Conservation (phyloP, 108 stramenopile species). For the Skeletonema marinoi region DNA sequence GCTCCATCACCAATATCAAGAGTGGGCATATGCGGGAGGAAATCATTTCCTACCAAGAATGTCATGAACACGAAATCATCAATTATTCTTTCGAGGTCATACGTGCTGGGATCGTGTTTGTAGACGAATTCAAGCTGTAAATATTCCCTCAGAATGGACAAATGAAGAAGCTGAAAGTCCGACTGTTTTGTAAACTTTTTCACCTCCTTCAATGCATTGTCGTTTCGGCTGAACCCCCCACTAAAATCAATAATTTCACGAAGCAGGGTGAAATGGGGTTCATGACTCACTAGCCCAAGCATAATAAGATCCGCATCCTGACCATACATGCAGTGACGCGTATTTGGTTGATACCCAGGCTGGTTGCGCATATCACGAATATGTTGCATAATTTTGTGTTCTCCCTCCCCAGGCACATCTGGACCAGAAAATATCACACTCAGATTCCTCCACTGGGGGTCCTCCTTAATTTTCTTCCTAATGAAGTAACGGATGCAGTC, state of each 20-base stretch:
- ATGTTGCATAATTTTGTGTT: constrained; percentile 99
- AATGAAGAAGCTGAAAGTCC: constrained; percentile 96
- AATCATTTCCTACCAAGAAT: constrained; percentile 98
- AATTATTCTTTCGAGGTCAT: constrained; percentile 92
- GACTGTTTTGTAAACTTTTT: constrained; percentile 94
- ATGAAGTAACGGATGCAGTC: constrained; percentile 91
- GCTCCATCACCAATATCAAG: constrained; percentile 97
- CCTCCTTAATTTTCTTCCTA: constrained; percentile 94
- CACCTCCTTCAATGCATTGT: constrained; percentile 86
- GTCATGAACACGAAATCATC: constrained; percentile 99
- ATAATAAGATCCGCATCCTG: constrained; percentile 99
- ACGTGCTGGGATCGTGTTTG: constrained; percentile 29
- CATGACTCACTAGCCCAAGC: constrained; percentile 97
- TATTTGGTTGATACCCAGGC: constrained; percentile 88
- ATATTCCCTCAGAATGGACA: constrained; percentile 96
- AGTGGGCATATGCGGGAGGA: constrained; percentile 96
- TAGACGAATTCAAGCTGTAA: constrained; percentile 89
- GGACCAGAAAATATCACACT: constrained; percentile 97
- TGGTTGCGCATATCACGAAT: constrained; percentile 88
- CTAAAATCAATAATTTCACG: constrained; percentile 95
- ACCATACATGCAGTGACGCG: constrained; percentile 98
- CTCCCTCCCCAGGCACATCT: constrained; percentile 98
- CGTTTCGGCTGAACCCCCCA: constrained; percentile 56
- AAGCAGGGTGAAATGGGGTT: constrained; percentile 96
- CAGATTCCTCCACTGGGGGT: constrained; percentile 91